Evolutionary conservation across 352 stramenopile genomes (phyloP).

Genomic region (Elongisporangium anandrum): DNA sequence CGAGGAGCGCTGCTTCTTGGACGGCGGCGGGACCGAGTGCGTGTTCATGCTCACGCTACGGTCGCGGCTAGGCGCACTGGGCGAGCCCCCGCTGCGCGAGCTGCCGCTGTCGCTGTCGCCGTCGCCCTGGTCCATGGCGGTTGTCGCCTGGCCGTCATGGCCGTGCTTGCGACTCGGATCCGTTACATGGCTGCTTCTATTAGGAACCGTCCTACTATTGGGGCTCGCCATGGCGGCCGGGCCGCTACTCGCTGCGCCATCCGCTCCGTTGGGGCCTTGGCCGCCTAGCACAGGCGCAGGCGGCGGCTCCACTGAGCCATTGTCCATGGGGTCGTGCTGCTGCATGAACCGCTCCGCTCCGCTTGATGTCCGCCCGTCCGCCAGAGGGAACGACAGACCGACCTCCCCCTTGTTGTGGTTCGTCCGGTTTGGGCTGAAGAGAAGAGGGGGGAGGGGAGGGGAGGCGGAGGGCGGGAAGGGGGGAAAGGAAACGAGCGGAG

Average conservation of each 20-base stretch:
- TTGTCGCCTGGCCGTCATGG: background rate
- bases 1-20: constrained; percentile 77
- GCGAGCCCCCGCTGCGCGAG: background rate
- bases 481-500: background rate
- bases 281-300: background rate
- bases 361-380: background rate
- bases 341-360: background rate
- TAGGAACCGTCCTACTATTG: constrained; percentile 2
- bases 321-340: background rate
- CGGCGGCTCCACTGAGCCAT: background rate
- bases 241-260: background rate
- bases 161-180: background rate
- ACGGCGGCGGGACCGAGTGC: constrained; percentile 47
- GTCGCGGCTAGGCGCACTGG: constrained; percentile 27
- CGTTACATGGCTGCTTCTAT: constrained; percentile 7
- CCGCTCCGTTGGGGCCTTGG: background rate
- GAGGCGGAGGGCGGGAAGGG: background rate
- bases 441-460: background rate
- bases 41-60: constrained; percentile 71
- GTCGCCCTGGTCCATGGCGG: background rate
- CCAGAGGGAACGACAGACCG: background rate
- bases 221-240: background rate
- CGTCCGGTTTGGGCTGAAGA: background rate
- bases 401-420: background rate
- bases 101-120: constrained; percentile 8